These are phyloP conservation scores for Botryotinia convoluta DNA, from an alignment of 2,329 filamentous ascomycete species.

Conservation along the genomic window DNA sequence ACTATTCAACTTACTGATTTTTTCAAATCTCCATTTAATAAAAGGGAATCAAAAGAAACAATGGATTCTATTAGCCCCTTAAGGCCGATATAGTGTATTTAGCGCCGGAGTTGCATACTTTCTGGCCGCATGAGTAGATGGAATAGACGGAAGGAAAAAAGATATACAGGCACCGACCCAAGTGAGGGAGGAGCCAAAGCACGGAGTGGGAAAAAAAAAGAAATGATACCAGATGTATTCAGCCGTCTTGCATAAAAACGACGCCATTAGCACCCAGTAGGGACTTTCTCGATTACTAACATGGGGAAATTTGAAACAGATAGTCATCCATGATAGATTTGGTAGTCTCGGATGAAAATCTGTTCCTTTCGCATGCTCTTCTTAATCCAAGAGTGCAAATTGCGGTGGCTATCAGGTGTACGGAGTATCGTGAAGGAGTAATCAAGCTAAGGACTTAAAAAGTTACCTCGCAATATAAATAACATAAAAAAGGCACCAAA, in stretches of 20 bases:
- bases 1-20: too few species aligned
- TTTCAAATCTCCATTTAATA: too few species aligned
- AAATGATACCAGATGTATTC: conserved; percentile 2
- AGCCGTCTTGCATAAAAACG: conserved; percentile 10
- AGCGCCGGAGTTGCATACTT: too few species aligned
- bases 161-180: not conserved
- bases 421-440: not conserved
- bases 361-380: conserved; percentile 2
- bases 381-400: not conserved
- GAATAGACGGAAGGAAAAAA: not conserved
- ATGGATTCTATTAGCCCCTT: too few species aligned
- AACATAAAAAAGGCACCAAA: not conserved
- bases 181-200: conserved; percentile 9
- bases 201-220: not conserved
- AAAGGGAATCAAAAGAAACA: too few species aligned
- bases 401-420: not conserved
- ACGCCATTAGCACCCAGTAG: not conserved
- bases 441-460: not conserved
- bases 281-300: not conserved
- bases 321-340: not conserved
- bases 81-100: too few species aligned
- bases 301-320: conserved; percentile 10
- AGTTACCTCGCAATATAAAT: conserved; percentile 1
- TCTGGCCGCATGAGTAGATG: too few species aligned
- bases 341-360: conserved; percentile 1